These are phyloP conservation scores for Fusarium nurragi DNA, from an alignment of 2,329 filamentous ascomycete genomes.

Conservation along the genomic window DNA sequence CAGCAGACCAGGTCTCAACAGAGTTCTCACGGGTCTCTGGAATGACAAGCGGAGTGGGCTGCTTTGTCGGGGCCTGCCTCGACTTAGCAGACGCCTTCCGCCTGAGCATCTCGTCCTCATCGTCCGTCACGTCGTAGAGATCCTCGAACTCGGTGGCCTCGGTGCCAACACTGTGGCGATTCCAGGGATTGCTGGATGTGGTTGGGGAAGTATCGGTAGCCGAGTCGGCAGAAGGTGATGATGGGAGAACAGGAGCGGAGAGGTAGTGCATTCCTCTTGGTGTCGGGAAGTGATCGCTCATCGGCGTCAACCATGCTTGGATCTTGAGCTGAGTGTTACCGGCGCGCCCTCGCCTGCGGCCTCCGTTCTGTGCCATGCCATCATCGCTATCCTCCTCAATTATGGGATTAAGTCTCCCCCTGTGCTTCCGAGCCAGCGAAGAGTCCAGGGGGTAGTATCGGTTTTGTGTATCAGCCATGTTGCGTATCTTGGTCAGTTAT, in stretches of 20 bases:
- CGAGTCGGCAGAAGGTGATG: slow-evolving; percentile 66
- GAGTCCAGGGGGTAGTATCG: slow-evolving; percentile 59
- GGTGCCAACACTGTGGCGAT: slow-evolving; percentile 68
- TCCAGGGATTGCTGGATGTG: slow-evolving; percentile 69
- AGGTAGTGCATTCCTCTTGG: slow-evolving; percentile 74
- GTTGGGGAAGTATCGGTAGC: slow-evolving; percentile 64
- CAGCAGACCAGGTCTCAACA: slow-evolving; percentile 56
- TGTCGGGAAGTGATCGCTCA: slow-evolving; percentile 75
- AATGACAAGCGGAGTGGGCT: slow-evolving; percentile 61
- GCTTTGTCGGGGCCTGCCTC: slow-evolving; percentile 51
- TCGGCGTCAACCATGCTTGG: slow-evolving; percentile 67
- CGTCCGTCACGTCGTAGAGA: slow-evolving; percentile 85
- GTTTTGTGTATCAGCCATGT: slow-evolving; percentile 57
- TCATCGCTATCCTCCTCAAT: slow-evolving; percentile 65
- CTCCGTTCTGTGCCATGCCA: slow-evolving; percentile 39
- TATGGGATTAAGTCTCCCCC: slow-evolving; percentile 70
- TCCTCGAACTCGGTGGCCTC: slow-evolving; percentile 83
- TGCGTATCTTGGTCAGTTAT: slow-evolving; percentile 49
- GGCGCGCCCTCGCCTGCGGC: slow-evolving; percentile 42
- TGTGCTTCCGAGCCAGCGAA: slow-evolving; percentile 66
- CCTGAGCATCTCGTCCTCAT: slow-evolving; percentile 63
- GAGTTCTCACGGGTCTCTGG: slow-evolving; percentile 52
- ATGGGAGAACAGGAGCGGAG: slow-evolving; percentile 69
- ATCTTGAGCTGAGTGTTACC: slow-evolving; percentile 59
- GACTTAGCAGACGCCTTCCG: slow-evolving; percentile 52